Evolutionary conservation across 192 early-diverging fungal genomes (phyloP).

Genomic region (Backusella mclennaniae): DNA sequence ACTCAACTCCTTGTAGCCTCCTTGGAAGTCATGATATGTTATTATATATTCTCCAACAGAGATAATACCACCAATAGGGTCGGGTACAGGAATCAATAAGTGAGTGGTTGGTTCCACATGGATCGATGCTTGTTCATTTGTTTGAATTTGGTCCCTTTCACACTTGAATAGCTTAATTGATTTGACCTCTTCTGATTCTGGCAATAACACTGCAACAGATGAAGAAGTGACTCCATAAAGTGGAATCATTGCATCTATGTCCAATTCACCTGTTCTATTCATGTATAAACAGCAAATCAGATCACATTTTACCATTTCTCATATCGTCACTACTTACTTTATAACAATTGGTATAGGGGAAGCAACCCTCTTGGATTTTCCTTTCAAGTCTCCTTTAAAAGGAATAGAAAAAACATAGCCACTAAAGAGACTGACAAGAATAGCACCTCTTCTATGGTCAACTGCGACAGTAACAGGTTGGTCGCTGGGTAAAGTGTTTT

Average conservation of each 20-base stretch:
- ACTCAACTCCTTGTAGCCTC: constrained; percentile 28
- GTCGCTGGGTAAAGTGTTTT: background rate
- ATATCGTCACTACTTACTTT: background rate
- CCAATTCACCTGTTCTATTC: constrained; percentile 50
- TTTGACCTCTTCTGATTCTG: constrained; percentile 49
- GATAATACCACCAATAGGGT: constrained; percentile 54
- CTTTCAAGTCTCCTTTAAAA: background rate
- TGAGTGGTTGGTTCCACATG: constrained; percentile 43
- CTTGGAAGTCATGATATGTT: constrained; percentile 43
- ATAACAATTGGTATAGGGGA: background rate
- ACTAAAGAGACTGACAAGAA: background rate
- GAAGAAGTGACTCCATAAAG: constrained; percentile 35
- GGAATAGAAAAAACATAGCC: constrained; percentile 10
- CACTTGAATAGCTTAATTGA: constrained; percentile 60
- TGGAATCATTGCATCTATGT: constrained; percentile 51
- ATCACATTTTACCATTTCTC: constrained; percentile 18
- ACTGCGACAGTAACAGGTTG: background rate
- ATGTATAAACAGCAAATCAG: background rate
- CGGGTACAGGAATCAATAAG: constrained; percentile 59
- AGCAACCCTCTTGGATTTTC: background rate
- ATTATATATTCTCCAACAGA: constrained; percentile 57
- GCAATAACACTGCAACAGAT: constrained; percentile 56
- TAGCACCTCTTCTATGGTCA: background rate
- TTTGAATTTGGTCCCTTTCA: constrained; percentile 22
- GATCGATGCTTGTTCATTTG: background rate